Percentiles rank a stretch among this genome's conserved stretches.
Conservation (phyloP, 305 asterid genomes). For the Stenogyne calaminthoides region DNA sequence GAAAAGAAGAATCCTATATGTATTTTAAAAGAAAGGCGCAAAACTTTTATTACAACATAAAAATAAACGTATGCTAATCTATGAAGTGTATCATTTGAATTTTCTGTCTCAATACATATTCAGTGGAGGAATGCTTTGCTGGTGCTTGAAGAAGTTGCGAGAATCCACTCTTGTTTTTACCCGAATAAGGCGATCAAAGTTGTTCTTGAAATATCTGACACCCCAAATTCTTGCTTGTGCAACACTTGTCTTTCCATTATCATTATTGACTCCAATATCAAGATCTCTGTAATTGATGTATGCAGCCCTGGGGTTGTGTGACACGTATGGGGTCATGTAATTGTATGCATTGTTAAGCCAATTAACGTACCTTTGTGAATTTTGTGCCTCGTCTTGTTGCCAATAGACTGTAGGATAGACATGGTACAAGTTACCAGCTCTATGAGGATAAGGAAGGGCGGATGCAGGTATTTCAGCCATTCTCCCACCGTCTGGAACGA, state of each 20-base stretch:
- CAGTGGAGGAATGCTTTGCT: constrained; percentile 22
- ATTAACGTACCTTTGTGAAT: constrained; percentile 1
- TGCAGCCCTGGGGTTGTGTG: constrained; percentile 8
- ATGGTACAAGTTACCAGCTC: constrained; percentile 31
- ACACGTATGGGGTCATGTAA: constrained; percentile 22
- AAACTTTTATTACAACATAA: too few relatives aligned
- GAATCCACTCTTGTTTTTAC: constrained; percentile 20
- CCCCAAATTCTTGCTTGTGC: constrained; percentile 24
- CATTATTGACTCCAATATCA: constrained; percentile 21
- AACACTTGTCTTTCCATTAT: not conserved
- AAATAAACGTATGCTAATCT: too few relatives aligned
- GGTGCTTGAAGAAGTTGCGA: not conserved
- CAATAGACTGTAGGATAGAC: constrained; percentile 10
- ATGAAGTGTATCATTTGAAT: not conserved
- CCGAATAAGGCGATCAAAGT: constrained; percentile 17
- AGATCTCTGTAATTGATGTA: constrained; percentile 31
- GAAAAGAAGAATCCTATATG: too few relatives aligned
- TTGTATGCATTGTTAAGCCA: constrained; percentile 1
- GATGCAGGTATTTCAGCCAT: constrained; percentile 27
- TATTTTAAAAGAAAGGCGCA: too few relatives aligned
- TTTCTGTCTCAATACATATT: too few relatives aligned
- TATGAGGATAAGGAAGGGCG: constrained; percentile 35
- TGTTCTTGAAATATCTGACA: not conserved
- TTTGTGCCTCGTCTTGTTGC: not conserved
- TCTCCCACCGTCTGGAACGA: constrained; percentile 34